Conservation (phyloP, 495 filamentous ascomycete genomes). For the Neurospora tetraspora region DNA sequence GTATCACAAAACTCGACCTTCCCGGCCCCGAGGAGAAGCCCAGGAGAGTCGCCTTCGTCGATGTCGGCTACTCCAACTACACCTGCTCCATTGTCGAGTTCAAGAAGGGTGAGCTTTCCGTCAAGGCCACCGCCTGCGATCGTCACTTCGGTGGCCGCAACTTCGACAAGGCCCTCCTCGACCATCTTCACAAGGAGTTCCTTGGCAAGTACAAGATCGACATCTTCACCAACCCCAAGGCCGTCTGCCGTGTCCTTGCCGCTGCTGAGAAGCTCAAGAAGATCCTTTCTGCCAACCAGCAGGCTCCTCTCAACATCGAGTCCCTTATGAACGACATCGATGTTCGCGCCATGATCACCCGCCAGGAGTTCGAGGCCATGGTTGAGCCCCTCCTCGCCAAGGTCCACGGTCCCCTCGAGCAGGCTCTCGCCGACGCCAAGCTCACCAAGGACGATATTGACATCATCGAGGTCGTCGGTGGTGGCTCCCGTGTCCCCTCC, state of each 20-base stretch:
- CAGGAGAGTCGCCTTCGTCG: slow-evolving; percentile 81
- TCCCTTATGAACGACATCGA: slow-evolving; percentile 98
- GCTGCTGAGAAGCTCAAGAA: slow-evolving; percentile 98
- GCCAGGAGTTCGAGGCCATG: slow-evolving; percentile 88
- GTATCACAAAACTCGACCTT: slow-evolving; percentile 94
- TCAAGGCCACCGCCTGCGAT: slow-evolving; percentile 88
- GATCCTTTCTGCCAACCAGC: slow-evolving; percentile 89
- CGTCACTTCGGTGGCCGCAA: slow-evolving; percentile 96
- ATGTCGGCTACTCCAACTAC: slow-evolving; percentile 95
- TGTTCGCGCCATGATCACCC: slow-evolving; percentile 79
- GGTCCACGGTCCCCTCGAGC: slow-evolving; percentile 64
- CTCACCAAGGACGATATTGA: slow-evolving; percentile 88
- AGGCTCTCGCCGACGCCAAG: slow-evolving; percentile 85
- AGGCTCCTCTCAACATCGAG: slow-evolving; percentile 94
- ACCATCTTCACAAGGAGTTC: slow-evolving; percentile 93
- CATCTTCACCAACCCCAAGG: slow-evolving; percentile 82
- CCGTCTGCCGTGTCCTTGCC: slow-evolving; percentile 71
- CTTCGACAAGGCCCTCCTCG: slow-evolving; percentile 88
- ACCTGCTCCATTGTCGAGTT: slow-evolving; percentile 92
- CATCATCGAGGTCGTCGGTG: slow-evolving; percentile 85
- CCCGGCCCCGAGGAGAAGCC: slow-evolving; percentile 87
- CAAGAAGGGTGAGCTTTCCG: slow-evolving; percentile 89
- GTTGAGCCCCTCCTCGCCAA: slow-evolving; percentile 76
- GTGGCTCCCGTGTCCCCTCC: slow-evolving; percentile 85
- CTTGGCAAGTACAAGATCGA: slow-evolving; percentile 87